A percentile compares a stretch with the other conserved stretches of the same genome.
phyloP scores from a whole-genome alignment of 148 eudicot species.

The Chenopodium formosanum region DNA sequence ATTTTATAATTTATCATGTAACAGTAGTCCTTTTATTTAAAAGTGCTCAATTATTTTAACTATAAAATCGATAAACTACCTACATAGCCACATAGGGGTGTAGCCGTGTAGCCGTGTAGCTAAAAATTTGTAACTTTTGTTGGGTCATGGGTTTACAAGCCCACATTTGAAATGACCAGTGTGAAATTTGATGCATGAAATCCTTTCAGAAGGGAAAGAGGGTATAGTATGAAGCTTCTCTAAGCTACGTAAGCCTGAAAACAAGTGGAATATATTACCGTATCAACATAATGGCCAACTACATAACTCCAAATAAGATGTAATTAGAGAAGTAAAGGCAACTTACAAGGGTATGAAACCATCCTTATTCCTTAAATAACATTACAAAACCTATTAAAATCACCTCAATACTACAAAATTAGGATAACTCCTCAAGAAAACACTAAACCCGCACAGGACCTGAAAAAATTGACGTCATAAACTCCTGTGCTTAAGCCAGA shows the following conservation, averaged over 20 bases:
- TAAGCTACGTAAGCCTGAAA: neutral
- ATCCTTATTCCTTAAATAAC: constrained; percentile 11
- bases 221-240: neutral
- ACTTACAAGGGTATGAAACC: neutral
- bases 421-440: constrained; percentile 1
- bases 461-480: neutral
- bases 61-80: too few species aligned
- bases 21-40: too few species aligned
- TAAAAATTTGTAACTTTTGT: constrained; percentile 54
- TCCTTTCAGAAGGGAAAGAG: neutral
- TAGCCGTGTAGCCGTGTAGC: too few species aligned
- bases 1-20: too few species aligned
- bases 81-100: too few species aligned
- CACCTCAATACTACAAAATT: constrained; percentile 24
- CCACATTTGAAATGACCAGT: constrained; percentile 21
- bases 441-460: neutral
- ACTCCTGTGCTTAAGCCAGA: neutral
- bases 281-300: neutral
- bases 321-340: neutral
- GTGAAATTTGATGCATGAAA: neutral
- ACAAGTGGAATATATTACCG: neutral
- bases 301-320: neutral
- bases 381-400: constrained; percentile 8
- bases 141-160: constrained; percentile 62
- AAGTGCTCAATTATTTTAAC: too few species aligned